Evolutionary conservation across 257 asterid genomes (phyloP).

Genomic region (Capsicum chinense): DNA sequence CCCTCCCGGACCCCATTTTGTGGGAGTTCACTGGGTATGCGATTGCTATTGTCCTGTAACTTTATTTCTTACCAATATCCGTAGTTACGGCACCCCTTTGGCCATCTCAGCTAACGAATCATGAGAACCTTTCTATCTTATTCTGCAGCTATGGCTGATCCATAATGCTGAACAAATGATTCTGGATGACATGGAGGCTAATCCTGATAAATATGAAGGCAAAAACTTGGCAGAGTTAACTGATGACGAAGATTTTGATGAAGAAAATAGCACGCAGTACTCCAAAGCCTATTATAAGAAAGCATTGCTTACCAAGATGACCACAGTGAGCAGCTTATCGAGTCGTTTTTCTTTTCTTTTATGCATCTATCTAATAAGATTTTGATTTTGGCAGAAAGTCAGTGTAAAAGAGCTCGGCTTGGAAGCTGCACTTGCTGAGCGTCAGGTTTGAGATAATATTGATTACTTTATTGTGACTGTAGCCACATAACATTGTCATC

Average conservation of each 20-base stretch:
- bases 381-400: slow-evolving; percentile 56
- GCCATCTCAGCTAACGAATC: background rate
- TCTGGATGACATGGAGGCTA: slow-evolving; percentile 81
- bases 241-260: slow-evolving; percentile 78
- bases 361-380: slow-evolving; percentile 40
- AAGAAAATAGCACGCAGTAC: slow-evolving; percentile 62
- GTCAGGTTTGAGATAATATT: slow-evolving; percentile 65
- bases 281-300: slow-evolving; percentile 80
- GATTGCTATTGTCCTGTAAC: background rate
- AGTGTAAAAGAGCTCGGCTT: slow-evolving; percentile 87
- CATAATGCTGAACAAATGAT: slow-evolving; percentile 96
- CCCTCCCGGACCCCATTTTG: too few relatives aligned
- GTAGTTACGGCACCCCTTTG: background rate
- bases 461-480: slow-evolving; percentile 13
- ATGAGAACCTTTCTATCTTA: background rate
- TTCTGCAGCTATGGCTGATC: slow-evolving; percentile 85
- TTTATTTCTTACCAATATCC: background rate
- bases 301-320: slow-evolving; percentile 58
- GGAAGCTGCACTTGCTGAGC: slow-evolving; percentile 94
- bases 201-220: slow-evolving; percentile 74
- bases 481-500: background rate
- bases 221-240: slow-evolving; percentile 66
- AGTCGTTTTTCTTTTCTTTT: slow-evolving; percentile 20
- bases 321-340: slow-evolving; percentile 54
- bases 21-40: too few relatives aligned